Conservation (phyloP, 176 grass and related monocot genomes). For the Lolium multiflorum region DNA sequence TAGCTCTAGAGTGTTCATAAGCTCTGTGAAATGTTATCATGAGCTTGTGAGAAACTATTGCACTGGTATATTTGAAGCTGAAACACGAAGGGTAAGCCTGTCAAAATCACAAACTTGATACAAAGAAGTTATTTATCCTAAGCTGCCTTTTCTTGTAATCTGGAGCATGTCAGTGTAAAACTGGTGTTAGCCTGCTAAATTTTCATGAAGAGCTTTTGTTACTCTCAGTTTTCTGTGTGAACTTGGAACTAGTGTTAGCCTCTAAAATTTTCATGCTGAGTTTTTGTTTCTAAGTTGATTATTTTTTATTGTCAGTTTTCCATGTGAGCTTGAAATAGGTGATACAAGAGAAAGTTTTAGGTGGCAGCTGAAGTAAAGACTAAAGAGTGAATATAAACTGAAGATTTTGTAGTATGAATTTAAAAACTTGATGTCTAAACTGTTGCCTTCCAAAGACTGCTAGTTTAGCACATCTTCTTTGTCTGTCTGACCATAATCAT, state of each 20-base stretch:
- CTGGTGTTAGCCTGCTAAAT: neutral
- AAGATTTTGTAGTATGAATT: no score
- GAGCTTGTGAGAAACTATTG: neutral
- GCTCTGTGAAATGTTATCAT: neutral
- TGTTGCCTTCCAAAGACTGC: no score
- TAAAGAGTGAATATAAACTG: neutral
- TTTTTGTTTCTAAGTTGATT: neutral
- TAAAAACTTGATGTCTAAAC: no score
- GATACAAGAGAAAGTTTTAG: neutral
- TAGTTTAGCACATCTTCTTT: neutral
- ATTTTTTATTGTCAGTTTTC: neutral
- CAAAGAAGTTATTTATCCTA: conserved; percentile 1
- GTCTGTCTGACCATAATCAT: neutral
- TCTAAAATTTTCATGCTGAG: neutral
- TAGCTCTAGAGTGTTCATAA: conserved; percentile 4
- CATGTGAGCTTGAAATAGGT: neutral
- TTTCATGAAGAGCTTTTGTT: neutral
- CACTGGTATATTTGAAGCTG: conserved; percentile 1
- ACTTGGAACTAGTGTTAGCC: neutral
- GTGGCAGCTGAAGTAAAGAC: neutral
- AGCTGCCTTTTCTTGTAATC: neutral
- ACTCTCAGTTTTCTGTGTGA: neutral
- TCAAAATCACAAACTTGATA: neutral
- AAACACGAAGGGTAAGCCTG: neutral
- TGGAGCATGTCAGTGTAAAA: conserved; percentile 18